phyloP scores from a whole-genome alignment of 257 asterid genomes.

The Thymus quinquecostatus region DNA sequence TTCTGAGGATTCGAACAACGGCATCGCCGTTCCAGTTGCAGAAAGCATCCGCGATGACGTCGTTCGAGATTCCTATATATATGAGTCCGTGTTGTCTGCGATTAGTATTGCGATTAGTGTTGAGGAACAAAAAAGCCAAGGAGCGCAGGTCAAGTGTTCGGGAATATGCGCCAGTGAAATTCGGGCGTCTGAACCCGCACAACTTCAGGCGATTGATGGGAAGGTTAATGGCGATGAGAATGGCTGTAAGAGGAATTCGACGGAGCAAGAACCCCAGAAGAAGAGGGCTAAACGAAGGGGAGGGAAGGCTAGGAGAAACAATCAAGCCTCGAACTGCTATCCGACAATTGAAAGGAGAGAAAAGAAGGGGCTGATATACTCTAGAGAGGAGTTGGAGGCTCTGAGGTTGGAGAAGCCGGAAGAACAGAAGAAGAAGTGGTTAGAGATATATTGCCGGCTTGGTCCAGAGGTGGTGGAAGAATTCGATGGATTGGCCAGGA shows the following conservation, averaged over 20 bases:
- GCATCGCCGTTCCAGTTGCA: slow-evolving; percentile 16
- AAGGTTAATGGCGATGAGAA: slow-evolving; percentile 10
- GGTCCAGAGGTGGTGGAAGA: slow-evolving; percentile 49
- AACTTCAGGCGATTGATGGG: background rate
- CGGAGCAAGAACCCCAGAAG: slow-evolving; percentile 31
- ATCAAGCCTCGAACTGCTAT: slow-evolving; percentile 20
- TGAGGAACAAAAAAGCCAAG: slow-evolving; percentile 23
- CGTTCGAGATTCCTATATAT: background rate
- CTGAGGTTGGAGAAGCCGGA: slow-evolving; percentile 62
- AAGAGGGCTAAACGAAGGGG: slow-evolving; percentile 47
- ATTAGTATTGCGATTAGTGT: background rate
- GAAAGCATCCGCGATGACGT: slow-evolving; percentile 1
- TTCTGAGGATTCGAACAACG: slow-evolving; percentile 12
- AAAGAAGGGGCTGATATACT: slow-evolving; percentile 47
- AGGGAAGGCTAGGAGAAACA: slow-evolving; percentile 41
- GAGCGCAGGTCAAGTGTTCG: slow-evolving; percentile 38
- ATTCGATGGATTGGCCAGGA: slow-evolving; percentile 53
- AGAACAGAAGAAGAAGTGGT: slow-evolving; percentile 77
- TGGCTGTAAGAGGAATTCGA: slow-evolving; percentile 29
- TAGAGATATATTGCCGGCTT: slow-evolving; percentile 73
- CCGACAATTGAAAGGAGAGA: slow-evolving; percentile 34
- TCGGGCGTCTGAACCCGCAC: slow-evolving; percentile 31
- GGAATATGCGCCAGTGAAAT: slow-evolving; percentile 39
- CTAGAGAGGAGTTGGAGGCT: slow-evolving; percentile 63
- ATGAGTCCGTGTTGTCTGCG: background rate